Evolutionary conservation across 192 early-diverging fungal genomes (phyloP), one percentile per base, ranked within the genome.

Genomic region (Backusella luteola): DNA sequence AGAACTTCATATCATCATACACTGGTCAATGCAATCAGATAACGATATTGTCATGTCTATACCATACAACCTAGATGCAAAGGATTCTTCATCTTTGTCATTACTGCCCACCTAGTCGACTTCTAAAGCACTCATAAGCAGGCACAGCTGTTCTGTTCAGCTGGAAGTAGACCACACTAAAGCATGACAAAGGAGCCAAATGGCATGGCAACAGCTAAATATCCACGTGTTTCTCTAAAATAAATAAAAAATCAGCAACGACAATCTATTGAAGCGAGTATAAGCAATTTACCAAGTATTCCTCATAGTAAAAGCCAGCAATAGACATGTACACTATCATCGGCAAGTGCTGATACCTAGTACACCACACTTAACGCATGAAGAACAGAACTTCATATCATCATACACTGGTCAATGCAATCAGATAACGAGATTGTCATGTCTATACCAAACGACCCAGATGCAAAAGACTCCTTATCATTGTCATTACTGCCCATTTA

Each of bases 151-250:
- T 66, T 66, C 63, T 66, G 23, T 66, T 66, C 63, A 66, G 1
- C 63, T 7, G 63, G 23, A 66, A 66, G 63, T 66, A 1, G 21
- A 15, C 26, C 32, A 34, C 1, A 66, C 63, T 66, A 66, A 66
- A 66, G 63, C 29, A 66, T 66, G 63, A 66, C 63, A 66, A 66
- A 66, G 32, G 32, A 34, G 44, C n/a, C n/a, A n/a, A n/a, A n/a
- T n/a, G n/a, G n/a, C n/a, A n/a, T n/a, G n/a, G n/a, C n/a, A n/a
- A n/a, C n/a, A n/a, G n/a, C n/a, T n/a, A n/a, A n/a, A n/a, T n/a
- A n/a, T n/a, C n/a, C n/a, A n/a, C n/a, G n/a, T n/a, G n/a, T n/a
- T n/a, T n/a, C n/a, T n/a, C n/a, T n/a, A n/a, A n/a, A n/a, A n/a
- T n/a, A n/a, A n/a, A n/a, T n/a, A 39, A 1, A 1, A 32, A 32